Evolutionary conservation across 257 asterid species (phyloP).

Genomic region (Plantago elongata): DNA sequence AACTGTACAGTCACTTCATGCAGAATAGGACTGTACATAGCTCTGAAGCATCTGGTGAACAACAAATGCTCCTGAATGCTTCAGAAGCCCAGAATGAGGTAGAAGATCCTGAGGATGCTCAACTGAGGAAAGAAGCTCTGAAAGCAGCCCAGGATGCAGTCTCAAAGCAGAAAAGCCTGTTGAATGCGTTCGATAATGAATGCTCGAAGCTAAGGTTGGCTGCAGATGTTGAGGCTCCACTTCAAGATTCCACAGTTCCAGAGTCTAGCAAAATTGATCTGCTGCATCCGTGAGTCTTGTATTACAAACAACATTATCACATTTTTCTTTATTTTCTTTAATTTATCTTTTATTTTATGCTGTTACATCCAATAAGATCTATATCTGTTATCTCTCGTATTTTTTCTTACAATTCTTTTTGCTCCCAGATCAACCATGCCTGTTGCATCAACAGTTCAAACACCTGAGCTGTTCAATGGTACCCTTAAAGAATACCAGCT

Average conservation of each 20-base stretch:
- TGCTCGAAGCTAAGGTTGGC: constrained; percentile 65
- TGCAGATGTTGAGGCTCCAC: constrained; percentile 52
- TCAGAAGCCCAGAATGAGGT: constrained; percentile 58
- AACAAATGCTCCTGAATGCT: constrained; percentile 42
- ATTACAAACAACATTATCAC: constrained; percentile 3
- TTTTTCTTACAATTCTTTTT: constrained; percentile 18
- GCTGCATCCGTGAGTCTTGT: constrained; percentile 79
- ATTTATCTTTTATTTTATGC: neutral
- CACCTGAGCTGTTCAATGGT: constrained; percentile 90
- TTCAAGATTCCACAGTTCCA: constrained; percentile 61
- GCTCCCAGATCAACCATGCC: constrained; percentile 93
- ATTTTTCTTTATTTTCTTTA: neutral
- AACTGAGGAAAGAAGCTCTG: constrained; percentile 88
- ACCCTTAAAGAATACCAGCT: constrained; percentile 90
- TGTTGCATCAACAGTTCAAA: constrained; percentile 76
- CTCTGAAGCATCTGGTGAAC: constrained; percentile 53
- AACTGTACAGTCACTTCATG: constrained; percentile 98
- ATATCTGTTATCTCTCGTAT: constrained; percentile 4
- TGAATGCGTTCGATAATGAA: constrained; percentile 82
- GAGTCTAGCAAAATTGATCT: constrained; percentile 80
- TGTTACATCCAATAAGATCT: neutral
- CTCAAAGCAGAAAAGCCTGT: constrained; percentile 90
- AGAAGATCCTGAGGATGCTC: constrained; percentile 93
- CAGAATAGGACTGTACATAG: constrained; percentile 78
- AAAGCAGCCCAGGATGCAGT: constrained; percentile 99